These are phyloP conservation scores for Gymnopus androsaceus DNA, from an alignment of 1,284 basidiomycete species.

Conservation along the genomic window DNA sequence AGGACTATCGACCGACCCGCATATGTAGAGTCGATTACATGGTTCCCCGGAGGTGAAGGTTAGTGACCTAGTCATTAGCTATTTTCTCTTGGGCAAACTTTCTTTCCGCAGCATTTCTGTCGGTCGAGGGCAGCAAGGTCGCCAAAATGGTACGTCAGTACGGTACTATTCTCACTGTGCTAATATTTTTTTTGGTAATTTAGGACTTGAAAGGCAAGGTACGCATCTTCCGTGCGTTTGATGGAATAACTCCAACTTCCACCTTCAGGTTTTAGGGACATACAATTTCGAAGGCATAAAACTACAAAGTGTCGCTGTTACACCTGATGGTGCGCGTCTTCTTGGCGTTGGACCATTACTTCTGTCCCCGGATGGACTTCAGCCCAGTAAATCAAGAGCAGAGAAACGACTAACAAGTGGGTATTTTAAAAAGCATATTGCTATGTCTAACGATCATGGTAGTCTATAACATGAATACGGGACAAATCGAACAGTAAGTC, in stretches of 20 bases:
- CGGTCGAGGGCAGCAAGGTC: slow-evolving; percentile 47
- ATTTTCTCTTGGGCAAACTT: neutral
- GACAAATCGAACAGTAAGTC: slow-evolving; percentile 66
- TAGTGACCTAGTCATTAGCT: slow-evolving; percentile 29
- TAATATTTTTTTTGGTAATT: neutral
- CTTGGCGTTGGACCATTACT: slow-evolving; percentile 73
- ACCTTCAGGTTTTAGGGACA: slow-evolving; percentile 52
- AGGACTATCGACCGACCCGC: slow-evolving; percentile 67
- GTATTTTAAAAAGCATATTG: slow-evolving; percentile 22
- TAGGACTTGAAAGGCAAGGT: slow-evolving; percentile 57
- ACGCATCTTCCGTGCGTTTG: slow-evolving; percentile 11
- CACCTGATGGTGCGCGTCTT: slow-evolving; percentile 64
- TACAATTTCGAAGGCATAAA: slow-evolving; percentile 69
- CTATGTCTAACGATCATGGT: slow-evolving; percentile 6
- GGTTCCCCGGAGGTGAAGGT: slow-evolving; percentile 72
- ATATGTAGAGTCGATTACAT: slow-evolving; percentile 67
- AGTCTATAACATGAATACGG: slow-evolving; percentile 74
- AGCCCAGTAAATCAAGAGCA: slow-evolving; percentile 70
- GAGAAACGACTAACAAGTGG: slow-evolving; percentile 78
- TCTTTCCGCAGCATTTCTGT: slow-evolving; percentile 49
- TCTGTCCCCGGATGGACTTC: slow-evolving; percentile 60
- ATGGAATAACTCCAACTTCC: neutral
- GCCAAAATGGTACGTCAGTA: slow-evolving; percentile 39
- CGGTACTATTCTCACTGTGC: neutral
- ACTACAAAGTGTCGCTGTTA: slow-evolving; percentile 73